These are phyloP conservation scores for Neofusicoccum sp. DNA, from an alignment of 2,329 filamentous ascomycete species.

Conservation along the genomic window DNA sequence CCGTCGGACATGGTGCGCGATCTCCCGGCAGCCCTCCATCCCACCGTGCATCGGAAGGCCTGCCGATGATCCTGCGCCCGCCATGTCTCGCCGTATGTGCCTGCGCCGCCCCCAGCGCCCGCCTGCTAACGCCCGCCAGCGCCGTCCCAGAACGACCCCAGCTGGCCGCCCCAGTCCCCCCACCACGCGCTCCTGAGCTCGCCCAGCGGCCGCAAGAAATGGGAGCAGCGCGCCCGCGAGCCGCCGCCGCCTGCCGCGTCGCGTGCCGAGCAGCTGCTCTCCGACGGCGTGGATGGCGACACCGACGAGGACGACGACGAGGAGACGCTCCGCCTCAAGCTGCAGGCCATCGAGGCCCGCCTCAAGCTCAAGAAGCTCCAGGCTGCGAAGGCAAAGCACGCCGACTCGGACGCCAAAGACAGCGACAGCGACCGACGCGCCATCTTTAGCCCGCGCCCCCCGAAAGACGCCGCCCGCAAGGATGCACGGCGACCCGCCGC, in stretches of 20 bases:
- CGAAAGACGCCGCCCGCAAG: slow-evolving; percentile 26
- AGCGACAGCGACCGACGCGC: slow-evolving; percentile 29
- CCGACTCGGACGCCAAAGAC: slow-evolving; percentile 29
- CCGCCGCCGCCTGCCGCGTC: slow-evolving; percentile 57
- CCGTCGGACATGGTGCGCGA: slow-evolving; percentile 16
- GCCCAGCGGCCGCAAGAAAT: slow-evolving; percentile 76
- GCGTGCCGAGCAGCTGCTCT: slow-evolving; percentile 13
- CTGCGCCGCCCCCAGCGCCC: neutral
- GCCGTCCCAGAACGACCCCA: slow-evolving; percentile 43
- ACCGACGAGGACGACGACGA: slow-evolving; percentile 77
- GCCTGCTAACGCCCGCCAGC: slow-evolving; percentile 6
- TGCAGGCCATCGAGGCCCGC: slow-evolving; percentile 86
- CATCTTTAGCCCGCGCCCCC: slow-evolving; percentile 35
- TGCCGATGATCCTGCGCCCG: slow-evolving; percentile 49
- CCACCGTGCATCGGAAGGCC: slow-evolving; percentile 26
- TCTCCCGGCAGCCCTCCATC: neutral
- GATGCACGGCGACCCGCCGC: slow-evolving; percentile 23
- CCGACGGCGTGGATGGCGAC: slow-evolving; percentile 47
- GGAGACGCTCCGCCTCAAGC: slow-evolving; percentile 81
- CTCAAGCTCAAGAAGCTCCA: slow-evolving; percentile 86
- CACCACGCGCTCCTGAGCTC: slow-evolving; percentile 66
- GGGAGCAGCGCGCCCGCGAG: slow-evolving; percentile 58
- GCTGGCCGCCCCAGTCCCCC: slow-evolving; percentile 66
- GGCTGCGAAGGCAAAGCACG: slow-evolving; percentile 57
- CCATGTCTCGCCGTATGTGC: slow-evolving; percentile 44